Base-by-base conservation (phyloP, 139 green algal species). In the Pleodorina starrii region DNA sequence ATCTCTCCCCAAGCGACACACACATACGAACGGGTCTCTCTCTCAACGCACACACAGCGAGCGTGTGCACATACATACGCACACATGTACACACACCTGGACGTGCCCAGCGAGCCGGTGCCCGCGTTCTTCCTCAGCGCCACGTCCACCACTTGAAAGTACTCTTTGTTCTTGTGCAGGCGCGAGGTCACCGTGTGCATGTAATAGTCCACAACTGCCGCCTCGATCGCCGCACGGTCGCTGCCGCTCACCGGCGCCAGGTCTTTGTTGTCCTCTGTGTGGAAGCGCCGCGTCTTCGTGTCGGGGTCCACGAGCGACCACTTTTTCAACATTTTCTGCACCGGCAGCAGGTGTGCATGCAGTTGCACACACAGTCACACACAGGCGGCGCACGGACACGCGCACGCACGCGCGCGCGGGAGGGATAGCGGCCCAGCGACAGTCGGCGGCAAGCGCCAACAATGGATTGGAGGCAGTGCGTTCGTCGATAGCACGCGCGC, bases 281-380 rank as follows among this genome's bases (percentile, higher is more conserved):
- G 1, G 75, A 83, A 83, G 29, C 1, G 5, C 12, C 75, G 75
- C 23, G 12, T 14, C 42, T 36, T 14, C 6, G 9, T 60, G 25
- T 29, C 42, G 29, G 5, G 21, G 14, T 38, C 46, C 29, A 83
- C 46, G 5, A 3, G 1, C 46, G 46, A n/a, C 46, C 46, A 83
- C 12, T 66, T 68, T 29, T 66, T 17, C 44, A 83, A 44, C 75
- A 83, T 83, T 63, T 83, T 66, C 75, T 83, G 75, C 11, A 78
- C 38, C 16, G 23, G 16, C 59, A n/a, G 27, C 59, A 71, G 27
- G 59, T 71, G 16, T 35, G 9, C 59, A 71, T 71, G 59, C 59
- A 71, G 17, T 14, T 60, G 51, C 51, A 60, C n/a, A n/a, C n/a
- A n/a, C n/a, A n/a, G n/a, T n/a, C n/a, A n/a, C n/a, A n/a, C n/a